Percentiles rank a stretch among this genome's conserved stretches.
phyloP scores from a whole-genome alignment of 257 asterid species.

The Linderniella brevidens region DNA sequence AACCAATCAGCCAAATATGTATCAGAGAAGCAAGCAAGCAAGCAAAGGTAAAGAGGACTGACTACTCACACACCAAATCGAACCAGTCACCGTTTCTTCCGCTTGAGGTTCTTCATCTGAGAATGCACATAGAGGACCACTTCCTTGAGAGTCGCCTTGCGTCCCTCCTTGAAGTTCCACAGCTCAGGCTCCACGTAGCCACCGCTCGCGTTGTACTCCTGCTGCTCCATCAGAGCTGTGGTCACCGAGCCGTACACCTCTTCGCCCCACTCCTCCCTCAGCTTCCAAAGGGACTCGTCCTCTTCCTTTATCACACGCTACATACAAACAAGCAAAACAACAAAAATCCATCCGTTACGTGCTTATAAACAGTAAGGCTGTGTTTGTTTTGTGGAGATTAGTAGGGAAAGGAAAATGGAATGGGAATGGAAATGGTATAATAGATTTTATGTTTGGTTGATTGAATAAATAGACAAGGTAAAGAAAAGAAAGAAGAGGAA shows the following conservation, averaged over 20 bases:
- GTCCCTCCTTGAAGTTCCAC: conserved; percentile 37
- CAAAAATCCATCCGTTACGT: not conserved
- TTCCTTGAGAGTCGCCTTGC: conserved; percentile 48
- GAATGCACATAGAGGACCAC: conserved; percentile 22
- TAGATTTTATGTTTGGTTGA: no score
- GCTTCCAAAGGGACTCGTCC: conserved; percentile 22
- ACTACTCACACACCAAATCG: no score
- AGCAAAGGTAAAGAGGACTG: no score
- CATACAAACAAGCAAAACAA: conserved; percentile 11
- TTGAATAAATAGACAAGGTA: no score
- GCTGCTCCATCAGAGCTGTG: conserved; percentile 23
- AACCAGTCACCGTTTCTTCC: conserved; percentile 22
- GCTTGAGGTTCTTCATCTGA: conserved; percentile 31
- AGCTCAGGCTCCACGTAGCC: conserved; percentile 34
- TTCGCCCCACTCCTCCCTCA: conserved; percentile 31
- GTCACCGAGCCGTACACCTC: conserved; percentile 23
- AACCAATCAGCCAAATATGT: no score
- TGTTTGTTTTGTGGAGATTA: no score
- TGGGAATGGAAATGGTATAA: no score
- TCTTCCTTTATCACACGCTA: conserved; percentile 28
- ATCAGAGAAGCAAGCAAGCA: no score
- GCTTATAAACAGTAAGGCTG: not conserved
- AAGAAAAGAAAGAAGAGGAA: no score
- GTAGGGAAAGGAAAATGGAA: no score
- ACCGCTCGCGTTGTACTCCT: conserved; percentile 38